Evolutionary conservation across 345 rosid genomes (phyloP).

Genomic region (Sonneratia caseolaris): DNA sequence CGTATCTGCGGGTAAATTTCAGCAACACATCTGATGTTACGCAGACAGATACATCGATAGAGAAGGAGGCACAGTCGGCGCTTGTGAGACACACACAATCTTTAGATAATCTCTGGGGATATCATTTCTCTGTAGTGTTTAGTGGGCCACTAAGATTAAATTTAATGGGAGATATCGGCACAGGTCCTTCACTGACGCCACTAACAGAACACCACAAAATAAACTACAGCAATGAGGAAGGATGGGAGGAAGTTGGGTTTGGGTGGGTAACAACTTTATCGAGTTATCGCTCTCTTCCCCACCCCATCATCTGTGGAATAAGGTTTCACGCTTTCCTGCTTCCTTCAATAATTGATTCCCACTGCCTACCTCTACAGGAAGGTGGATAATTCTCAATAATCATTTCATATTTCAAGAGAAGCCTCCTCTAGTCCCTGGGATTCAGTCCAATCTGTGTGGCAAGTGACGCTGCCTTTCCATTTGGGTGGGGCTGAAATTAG

Average conservation of each 20-base stretch:
- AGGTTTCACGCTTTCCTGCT: background rate
- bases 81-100: background rate
- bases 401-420: too few relatives aligned
- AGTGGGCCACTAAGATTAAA: too few relatives aligned
- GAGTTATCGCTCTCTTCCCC: background rate
- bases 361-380: background rate
- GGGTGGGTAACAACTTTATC: background rate
- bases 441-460: too few relatives aligned
- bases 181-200: background rate
- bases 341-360: constrained; percentile 1
- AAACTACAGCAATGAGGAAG: background rate
- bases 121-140: too few relatives aligned
- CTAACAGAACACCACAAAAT: background rate
- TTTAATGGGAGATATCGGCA: background rate
- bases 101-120: background rate
- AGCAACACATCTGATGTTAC: too few relatives aligned
- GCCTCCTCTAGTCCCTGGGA: too few relatives aligned
- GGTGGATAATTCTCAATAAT: background rate
- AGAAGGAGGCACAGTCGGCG: background rate
- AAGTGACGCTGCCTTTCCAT: too few relatives aligned
- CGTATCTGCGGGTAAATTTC: too few relatives aligned
- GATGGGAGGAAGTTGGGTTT: background rate
- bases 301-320: background rate
- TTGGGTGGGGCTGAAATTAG: too few relatives aligned
- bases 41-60: too few relatives aligned